Base-by-base conservation (phyloP, 495 filamentous ascomycete species). In the Podospora appendiculata region DNA sequence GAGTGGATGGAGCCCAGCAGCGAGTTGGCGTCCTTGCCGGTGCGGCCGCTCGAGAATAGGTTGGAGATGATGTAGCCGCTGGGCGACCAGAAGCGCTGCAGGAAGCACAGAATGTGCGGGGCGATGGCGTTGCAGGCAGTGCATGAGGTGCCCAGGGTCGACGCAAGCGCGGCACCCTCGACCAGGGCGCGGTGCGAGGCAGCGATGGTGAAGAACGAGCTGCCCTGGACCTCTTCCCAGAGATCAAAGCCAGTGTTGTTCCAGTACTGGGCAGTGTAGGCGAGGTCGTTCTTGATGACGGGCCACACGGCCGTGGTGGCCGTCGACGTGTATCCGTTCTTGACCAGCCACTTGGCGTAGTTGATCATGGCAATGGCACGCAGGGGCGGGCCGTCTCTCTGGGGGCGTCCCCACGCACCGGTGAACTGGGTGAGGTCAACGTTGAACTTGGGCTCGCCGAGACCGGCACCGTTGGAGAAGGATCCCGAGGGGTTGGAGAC, bases 221-320 rank as follows among this genome's bases (percentile, higher is more conserved):
- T 72, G 43, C 81, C 80, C 13, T 72, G 63, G 1, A 85, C 77
- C 65, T 88, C 85, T 57, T 88, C 85, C 85, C 85, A 88, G 1
- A 89, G 72, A 61, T 89, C 85, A 51, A 79, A 88, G 33, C 81
- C 82, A 18, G 77, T 81, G 50, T 80, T 69, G 57, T 80, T 82
- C 86, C 87, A 90, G 69, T 88, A 83, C 56, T 87, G 77, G 4
- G 80, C 70, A 8, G 86, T 78, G 56, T 88, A 87, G n/a, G 75
- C 70, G 14, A 89, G 74, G 53, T 88, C 85, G 54, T 86, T 86
- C 39, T 75, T 70, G 50, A 87, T 75, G 19, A 87, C 65, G 4
- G 85, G 81, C 79, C 83, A 85, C 14, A 85, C 70, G 44, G 70
- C 52, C 32, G 50, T 54, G 58, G 57, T 55, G 52, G 70, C 63